phyloP scores from a whole-genome alignment of 495 filamentous ascomycete genomes.

The Talaromyces proteolyticus region DNA sequence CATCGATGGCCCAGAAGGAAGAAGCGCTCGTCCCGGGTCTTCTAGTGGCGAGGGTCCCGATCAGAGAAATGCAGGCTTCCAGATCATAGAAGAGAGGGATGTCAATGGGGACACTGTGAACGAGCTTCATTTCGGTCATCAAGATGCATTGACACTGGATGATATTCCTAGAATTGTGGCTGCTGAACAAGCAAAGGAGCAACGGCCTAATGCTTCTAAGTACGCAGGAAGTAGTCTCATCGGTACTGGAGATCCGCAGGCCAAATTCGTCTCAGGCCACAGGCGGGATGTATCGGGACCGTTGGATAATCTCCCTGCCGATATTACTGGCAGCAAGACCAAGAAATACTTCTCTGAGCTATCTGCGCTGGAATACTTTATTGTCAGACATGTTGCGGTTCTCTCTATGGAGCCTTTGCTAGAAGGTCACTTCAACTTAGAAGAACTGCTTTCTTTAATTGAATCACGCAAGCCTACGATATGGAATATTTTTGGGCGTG shows the following conservation, averaged over 20 bases:
- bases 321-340: conserved; percentile 25
- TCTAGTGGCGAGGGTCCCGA: conserved; percentile 61
- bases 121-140: conserved; percentile 78
- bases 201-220: conserved; percentile 75
- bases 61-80: conserved; percentile 53
- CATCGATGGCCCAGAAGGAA: conserved; percentile 83
- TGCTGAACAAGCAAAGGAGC: conserved; percentile 89
- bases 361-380: conserved; percentile 94
- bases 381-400: conserved; percentile 91
- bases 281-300: conserved; percentile 70
- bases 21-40: conserved; percentile 70
- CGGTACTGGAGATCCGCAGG: conserved; percentile 51
- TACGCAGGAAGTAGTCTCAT: conserved; percentile 74
- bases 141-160: conserved; percentile 87
- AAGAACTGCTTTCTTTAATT: conserved; percentile 91
- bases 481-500: conserved; percentile 96
- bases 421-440: conserved; percentile 83
- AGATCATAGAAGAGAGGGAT: conserved; percentile 85
- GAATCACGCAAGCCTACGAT: conserved; percentile 90
- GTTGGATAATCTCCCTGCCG: conserved; percentile 31
- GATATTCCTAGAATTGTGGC: conserved; percentile 98
- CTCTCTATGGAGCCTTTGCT: conserved; percentile 92
- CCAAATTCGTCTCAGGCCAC: conserved; percentile 67
- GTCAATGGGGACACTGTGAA: conserved; percentile 63
- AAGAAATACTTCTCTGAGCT: conserved; percentile 96